These are phyloP conservation scores for Solanum etuberosum DNA, from an alignment of 257 asterid species.

Conservation along the genomic window DNA sequence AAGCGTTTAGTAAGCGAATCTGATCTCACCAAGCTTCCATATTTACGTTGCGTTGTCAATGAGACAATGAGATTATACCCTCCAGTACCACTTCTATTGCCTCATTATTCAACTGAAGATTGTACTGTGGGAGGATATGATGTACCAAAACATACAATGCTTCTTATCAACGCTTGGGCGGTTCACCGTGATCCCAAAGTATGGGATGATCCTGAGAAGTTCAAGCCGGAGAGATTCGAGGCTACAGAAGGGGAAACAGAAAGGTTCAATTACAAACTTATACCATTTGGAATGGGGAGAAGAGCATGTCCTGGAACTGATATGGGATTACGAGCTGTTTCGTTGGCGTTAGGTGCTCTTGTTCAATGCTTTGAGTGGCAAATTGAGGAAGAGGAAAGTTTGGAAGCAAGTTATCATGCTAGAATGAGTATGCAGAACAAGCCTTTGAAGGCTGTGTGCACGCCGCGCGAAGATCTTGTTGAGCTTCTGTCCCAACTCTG, in stretches of 20 bases:
- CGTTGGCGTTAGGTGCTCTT: slow-evolving; percentile 35
- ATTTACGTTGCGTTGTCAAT: slow-evolving; percentile 28
- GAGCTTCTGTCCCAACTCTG: slow-evolving; percentile 20
- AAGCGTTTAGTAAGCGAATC: slow-evolving; percentile 23
- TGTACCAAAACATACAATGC: slow-evolving; percentile 23
- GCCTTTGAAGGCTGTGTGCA: slow-evolving; percentile 31
- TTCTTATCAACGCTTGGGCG: slow-evolving; percentile 41
- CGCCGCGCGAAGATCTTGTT: slow-evolving; percentile 11
- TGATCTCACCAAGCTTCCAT: slow-evolving; percentile 37
- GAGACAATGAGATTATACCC: slow-evolving; percentile 45
- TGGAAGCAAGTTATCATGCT: slow-evolving; percentile 7
- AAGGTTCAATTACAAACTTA: slow-evolving; percentile 13
- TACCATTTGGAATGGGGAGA: slow-evolving; percentile 32
- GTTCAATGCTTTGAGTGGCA: slow-evolving; percentile 50
- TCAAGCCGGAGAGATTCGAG: slow-evolving; percentile 36
- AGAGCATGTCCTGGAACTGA: slow-evolving; percentile 22
- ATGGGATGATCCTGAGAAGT: slow-evolving; percentile 5
- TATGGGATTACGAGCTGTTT: slow-evolving; percentile 29
- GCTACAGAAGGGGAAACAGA: slow-evolving; percentile 14
- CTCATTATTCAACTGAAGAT: slow-evolving; percentile 28
- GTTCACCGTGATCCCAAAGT: slow-evolving; percentile 46
- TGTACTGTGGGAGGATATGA: slow-evolving; percentile 29
- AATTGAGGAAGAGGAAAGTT: slow-evolving; percentile 1
- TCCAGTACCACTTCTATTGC: slow-evolving; percentile 36
- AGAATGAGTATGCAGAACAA: slow-evolving; percentile 14